Evolutionary conservation across 371 early-diverging fungal species (phyloP).

Genomic region (Capillidium heterosporum): DNA sequence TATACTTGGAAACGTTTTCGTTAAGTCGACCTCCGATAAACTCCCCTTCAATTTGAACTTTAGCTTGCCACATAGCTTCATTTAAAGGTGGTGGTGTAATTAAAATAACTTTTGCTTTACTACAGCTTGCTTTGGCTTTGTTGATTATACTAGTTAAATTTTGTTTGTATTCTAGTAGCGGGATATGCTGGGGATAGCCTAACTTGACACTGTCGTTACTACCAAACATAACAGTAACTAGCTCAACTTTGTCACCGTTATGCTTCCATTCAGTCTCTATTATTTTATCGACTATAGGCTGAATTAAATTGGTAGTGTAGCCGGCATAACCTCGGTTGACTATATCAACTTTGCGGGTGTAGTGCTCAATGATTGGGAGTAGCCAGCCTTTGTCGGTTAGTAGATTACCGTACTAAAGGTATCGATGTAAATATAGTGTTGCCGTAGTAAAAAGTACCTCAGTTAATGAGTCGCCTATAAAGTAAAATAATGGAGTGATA

Average conservation of each 20-base stretch:
- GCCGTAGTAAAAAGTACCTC: conserved; percentile 23
- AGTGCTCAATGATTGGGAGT: conserved; percentile 37
- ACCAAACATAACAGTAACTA: conserved; percentile 62
- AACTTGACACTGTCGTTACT: conserved; percentile 60
- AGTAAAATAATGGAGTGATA: neutral
- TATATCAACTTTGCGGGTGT: conserved; percentile 50
- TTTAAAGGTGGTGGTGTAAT: conserved; percentile 62
- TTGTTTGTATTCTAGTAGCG: conserved; percentile 29
- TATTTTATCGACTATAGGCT: conserved; percentile 32
- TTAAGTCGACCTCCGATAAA: conserved; percentile 20
- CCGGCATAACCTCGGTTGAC: conserved; percentile 64
- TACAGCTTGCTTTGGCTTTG: conserved; percentile 26
- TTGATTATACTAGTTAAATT: conserved; percentile 37
- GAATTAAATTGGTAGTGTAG: conserved; percentile 8
- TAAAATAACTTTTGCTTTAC: conserved; percentile 34
- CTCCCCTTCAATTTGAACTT: conserved; percentile 17
- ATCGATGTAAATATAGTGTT: too few species aligned
- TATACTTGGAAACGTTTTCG: conserved; percentile 27
- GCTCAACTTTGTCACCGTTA: conserved; percentile 15
- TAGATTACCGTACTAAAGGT: conserved; percentile 36
- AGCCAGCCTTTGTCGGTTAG: conserved; percentile 40
- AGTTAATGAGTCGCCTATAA: conserved; percentile 51
- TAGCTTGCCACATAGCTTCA: conserved; percentile 27
- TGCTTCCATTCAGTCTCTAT: conserved; percentile 34
- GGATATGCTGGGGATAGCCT: conserved; percentile 37